A percentile compares a stretch with the other conserved stretches of the same genome.
phyloP scores from a whole-genome alignment of 1,284 basidiomycete genomes.

The Acaromyces ingoldii region DNA sequence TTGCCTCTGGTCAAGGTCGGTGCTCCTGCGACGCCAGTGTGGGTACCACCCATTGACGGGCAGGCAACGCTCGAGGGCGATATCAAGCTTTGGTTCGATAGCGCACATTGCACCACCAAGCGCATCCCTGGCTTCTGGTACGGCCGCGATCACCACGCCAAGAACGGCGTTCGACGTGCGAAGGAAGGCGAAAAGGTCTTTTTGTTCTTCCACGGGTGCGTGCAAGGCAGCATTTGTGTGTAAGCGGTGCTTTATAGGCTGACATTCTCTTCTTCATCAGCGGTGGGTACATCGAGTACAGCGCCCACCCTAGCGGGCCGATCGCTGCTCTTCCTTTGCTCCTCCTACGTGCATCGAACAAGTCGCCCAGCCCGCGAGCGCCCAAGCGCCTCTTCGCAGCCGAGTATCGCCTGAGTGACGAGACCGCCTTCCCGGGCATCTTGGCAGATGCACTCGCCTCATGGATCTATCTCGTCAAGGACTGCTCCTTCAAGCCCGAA shows the following conservation, averaged over 20 bases:
- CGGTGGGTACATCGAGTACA: conserved; percentile 3
- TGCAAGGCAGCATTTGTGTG: not conserved
- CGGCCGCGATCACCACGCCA: not conserved
- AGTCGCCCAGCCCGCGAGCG: not conserved
- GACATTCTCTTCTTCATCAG: not conserved
- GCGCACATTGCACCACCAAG: not conserved
- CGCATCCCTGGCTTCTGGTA: not conserved
- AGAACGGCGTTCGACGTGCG: not conserved
- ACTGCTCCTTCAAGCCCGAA: conserved; percentile 41
- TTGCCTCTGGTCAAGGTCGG: not conserved
- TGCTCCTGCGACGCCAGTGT: not conserved
- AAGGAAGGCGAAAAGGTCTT: conserved; percentile 2
- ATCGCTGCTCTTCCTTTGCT: not conserved
- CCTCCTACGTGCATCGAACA: not conserved
- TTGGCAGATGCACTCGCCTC: conserved; percentile 39
- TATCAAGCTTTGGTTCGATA: not conserved
- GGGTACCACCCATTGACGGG: conserved; percentile 1
- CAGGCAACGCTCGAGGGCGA: not conserved
- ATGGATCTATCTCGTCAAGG: conserved; percentile 39
- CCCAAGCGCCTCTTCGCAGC: not conserved
- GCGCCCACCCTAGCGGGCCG: not conserved
- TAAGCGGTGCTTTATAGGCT: not conserved
- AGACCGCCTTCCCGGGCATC: not conserved
- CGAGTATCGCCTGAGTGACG: conserved; percentile 4
- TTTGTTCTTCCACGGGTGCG: not conserved